These are phyloP conservation scores for Camellia sinensis DNA, from an alignment of 148 eudicot species.

Conservation along the genomic window DNA sequence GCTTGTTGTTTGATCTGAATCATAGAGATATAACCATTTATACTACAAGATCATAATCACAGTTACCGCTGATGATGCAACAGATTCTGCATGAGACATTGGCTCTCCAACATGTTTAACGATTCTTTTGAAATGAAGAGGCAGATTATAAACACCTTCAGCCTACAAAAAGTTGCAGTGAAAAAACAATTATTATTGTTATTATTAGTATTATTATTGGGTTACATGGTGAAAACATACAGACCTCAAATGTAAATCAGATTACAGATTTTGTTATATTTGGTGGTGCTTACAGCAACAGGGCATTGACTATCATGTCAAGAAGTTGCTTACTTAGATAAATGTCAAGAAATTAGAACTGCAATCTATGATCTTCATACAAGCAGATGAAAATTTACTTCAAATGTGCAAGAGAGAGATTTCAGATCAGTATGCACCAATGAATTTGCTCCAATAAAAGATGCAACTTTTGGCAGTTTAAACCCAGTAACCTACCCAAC, in stretches of 20 bases:
- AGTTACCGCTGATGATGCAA: conserved; percentile 68
- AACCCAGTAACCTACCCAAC: not conserved
- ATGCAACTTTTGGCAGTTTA: not conserved
- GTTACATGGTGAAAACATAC: not conserved
- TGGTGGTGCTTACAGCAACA: not conserved
- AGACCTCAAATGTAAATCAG: not conserved
- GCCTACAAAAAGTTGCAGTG: conserved; percentile 36
- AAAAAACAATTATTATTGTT: not conserved
- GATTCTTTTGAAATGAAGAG: conserved; percentile 45
- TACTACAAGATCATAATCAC: not conserved
- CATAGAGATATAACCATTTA: not conserved
- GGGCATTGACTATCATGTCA: not conserved
- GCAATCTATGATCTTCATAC: not conserved
- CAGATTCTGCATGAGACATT: conserved; percentile 53
- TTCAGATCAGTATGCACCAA: not conserved
- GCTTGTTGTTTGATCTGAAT: not conserved
- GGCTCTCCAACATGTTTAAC: conserved; percentile 51
- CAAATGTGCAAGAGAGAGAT: not conserved
- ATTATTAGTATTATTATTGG: not conserved
- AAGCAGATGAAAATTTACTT: not conserved
- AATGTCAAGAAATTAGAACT: not conserved
- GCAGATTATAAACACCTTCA: conserved; percentile 49
- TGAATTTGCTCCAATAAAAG: not conserved
- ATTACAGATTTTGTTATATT: not conserved
- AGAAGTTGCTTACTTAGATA: not conserved